Conservation (phyloP, 192 early-diverging fungal species). For the Obelidium mucronatum region DNA sequence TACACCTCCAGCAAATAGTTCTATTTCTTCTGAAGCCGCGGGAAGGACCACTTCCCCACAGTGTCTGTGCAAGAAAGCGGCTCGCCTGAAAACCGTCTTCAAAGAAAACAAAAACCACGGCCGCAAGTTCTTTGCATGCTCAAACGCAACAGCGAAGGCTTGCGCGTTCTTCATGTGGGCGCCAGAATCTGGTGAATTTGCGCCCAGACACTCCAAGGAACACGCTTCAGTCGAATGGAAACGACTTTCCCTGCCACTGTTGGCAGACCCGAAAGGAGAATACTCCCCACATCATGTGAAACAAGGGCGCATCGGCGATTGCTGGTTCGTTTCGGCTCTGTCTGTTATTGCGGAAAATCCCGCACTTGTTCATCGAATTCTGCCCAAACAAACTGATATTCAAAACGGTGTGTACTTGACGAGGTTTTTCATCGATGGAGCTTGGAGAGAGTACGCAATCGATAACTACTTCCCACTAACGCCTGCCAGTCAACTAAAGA, state of each 20-base stretch:
- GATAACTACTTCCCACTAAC: conserved; percentile 30
- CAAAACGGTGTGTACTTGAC: not conserved
- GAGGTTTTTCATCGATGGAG: conserved; percentile 35
- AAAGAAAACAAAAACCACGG: conserved; percentile 44
- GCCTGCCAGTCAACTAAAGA: not conserved
- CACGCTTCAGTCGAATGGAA: conserved; percentile 16
- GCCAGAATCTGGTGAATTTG: not conserved
- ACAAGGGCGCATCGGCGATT: conserved; percentile 36
- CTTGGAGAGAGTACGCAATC: conserved; percentile 17
- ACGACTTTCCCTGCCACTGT: not conserved
- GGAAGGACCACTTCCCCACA: too few relatives aligned
- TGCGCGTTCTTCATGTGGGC: conserved; percentile 42
- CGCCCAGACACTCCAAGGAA: conserved; percentile 15
- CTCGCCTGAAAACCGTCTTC: conserved; percentile 28
- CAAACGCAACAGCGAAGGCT: not conserved
- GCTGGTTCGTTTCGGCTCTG: conserved; percentile 40
- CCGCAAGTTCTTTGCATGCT: conserved; percentile 27
- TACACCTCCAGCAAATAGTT: not conserved
- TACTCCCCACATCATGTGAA: conserved; percentile 22
- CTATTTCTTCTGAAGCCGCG: not conserved
- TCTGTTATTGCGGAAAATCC: conserved; percentile 32
- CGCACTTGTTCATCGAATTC: conserved; percentile 14
- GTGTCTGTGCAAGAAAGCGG: conserved; percentile 14
- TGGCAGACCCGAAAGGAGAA: not conserved
- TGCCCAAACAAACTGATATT: not conserved